Evolutionary conservation across 2,329 filamentous ascomycete genomes (phyloP).

Genomic region (Cercospora berteroae): DNA sequence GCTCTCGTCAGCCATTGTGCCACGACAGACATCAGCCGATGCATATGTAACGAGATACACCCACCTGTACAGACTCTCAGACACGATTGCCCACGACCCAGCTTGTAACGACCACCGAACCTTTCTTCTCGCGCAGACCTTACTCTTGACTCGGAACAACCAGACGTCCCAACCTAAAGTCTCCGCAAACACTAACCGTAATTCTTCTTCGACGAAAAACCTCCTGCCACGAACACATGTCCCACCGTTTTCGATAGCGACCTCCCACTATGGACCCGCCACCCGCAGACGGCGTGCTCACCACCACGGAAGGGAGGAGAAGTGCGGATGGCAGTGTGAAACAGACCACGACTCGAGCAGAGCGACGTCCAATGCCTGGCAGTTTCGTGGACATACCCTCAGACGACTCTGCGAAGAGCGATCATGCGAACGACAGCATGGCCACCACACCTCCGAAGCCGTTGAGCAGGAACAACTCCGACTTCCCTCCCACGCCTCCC

Average conservation of each 20-base stretch:
- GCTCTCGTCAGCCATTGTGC: neutral
- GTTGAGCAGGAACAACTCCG: conserved; percentile 29
- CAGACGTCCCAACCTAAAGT: neutral
- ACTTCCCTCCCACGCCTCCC: conserved; percentile 48
- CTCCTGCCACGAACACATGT: neutral
- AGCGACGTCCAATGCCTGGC: conserved; percentile 10
- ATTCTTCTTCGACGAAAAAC: neutral
- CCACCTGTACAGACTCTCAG: neutral
- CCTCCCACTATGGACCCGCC: conserved; percentile 13
- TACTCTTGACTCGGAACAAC: neutral
- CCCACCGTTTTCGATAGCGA: conserved; percentile 6
- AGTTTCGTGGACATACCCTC: conserved; percentile 14
- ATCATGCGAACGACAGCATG: conserved; percentile 12
- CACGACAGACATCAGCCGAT: neutral
- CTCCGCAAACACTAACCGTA: neutral
- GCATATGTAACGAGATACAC: neutral
- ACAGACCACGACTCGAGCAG: conserved; percentile 3
- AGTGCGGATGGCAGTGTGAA: conserved; percentile 6
- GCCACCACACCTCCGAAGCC: conserved; percentile 18
- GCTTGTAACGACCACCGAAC: neutral
- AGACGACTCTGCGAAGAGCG: conserved; percentile 9
- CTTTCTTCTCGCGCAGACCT: neutral
- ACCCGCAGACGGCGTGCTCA: conserved; percentile 3
- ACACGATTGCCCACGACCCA: neutral
- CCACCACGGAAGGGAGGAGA: neutral